Evolutionary conservation across 2,329 filamentous ascomycete species (phyloP).

Genomic region (Botrytis porri): DNA sequence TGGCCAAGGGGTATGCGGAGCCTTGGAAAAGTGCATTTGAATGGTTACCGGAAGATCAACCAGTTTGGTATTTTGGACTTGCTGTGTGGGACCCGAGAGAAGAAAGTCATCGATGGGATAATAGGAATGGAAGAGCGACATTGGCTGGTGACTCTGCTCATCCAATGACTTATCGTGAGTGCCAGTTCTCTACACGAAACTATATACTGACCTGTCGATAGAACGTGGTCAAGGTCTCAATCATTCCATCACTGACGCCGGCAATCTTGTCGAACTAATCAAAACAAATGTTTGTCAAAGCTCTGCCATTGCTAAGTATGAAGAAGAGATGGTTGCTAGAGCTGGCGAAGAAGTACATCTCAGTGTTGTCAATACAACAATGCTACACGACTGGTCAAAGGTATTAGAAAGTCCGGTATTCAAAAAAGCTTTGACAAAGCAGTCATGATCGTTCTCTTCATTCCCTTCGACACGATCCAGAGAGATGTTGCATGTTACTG

Average conservation of each 20-base stretch:
- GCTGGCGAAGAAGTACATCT: constrained; percentile 45
- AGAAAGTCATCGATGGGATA: constrained; percentile 37
- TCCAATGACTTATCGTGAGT: constrained; percentile 40
- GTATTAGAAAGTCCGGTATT: constrained; percentile 37
- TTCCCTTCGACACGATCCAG: neutral
- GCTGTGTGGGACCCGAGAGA: constrained; percentile 38
- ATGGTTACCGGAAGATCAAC: constrained; percentile 37
- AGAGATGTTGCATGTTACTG: neutral
- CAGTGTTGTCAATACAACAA: constrained; percentile 44
- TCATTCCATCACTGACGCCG: constrained; percentile 45
- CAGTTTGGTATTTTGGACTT: constrained; percentile 36
- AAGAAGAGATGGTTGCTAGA: constrained; percentile 46
- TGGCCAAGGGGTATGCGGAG: constrained; percentile 42
- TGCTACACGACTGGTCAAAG: constrained; percentile 45
- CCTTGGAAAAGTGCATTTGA: constrained; percentile 45
- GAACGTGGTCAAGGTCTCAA: constrained; percentile 52
- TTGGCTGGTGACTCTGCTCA: constrained; percentile 40
- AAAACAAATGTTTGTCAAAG: constrained; percentile 27
- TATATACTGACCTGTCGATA: constrained; percentile 32
- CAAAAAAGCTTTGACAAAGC: constrained; percentile 19
- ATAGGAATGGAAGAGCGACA: constrained; percentile 36
- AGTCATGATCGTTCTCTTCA: neutral
- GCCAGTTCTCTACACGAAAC: neutral
- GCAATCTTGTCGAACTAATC: constrained; percentile 37
- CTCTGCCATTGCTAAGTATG: constrained; percentile 42